These are phyloP conservation scores for Gleditsia sinensis DNA, from an alignment of 306 rosid species.

Conservation along the genomic window DNA sequence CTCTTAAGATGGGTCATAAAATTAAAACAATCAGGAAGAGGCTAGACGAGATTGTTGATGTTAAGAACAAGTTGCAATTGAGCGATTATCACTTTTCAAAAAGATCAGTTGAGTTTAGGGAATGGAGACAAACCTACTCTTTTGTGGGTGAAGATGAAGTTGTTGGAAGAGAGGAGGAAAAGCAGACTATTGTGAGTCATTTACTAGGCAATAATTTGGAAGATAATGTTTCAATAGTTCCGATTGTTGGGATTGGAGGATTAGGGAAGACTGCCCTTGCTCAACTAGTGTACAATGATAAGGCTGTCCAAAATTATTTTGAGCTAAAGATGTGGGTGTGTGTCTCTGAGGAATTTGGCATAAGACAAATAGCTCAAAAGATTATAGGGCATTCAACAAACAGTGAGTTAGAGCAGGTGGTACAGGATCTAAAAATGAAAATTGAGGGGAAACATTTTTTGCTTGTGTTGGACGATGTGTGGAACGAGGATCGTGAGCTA, in stretches of 20 bases:
- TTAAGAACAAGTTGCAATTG: too few relatives aligned
- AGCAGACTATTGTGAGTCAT: too few relatives aligned
- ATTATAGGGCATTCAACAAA: not conserved
- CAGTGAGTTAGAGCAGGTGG: not conserved
- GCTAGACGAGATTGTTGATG: too few relatives aligned
- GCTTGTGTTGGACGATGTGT: slow-evolving; percentile 27
- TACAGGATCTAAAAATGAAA: not conserved
- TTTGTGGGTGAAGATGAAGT: not conserved
- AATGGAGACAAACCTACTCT: not conserved
- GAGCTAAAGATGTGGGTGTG: slow-evolving; percentile 19
- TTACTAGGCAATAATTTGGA: fast-evolving
- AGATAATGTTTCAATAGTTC: not conserved
- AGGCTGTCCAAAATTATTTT: too few relatives aligned
- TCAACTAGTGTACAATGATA: slow-evolving; percentile 10
- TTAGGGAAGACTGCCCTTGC: too few relatives aligned
- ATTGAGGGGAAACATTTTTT: not conserved
- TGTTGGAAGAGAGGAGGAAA: not conserved
- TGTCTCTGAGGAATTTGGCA: slow-evolving; percentile 7
- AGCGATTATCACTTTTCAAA: too few relatives aligned
- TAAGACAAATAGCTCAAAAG: not conserved
- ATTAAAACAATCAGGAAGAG: too few relatives aligned
- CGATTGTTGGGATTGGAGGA: slow-evolving; percentile 16
- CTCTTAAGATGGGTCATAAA: too few relatives aligned
- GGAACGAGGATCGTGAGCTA: not conserved
- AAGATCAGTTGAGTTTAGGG: too few relatives aligned